Evolutionary conservation across 305 asterid genomes (phyloP).

Genomic region (Vinca major): DNA sequence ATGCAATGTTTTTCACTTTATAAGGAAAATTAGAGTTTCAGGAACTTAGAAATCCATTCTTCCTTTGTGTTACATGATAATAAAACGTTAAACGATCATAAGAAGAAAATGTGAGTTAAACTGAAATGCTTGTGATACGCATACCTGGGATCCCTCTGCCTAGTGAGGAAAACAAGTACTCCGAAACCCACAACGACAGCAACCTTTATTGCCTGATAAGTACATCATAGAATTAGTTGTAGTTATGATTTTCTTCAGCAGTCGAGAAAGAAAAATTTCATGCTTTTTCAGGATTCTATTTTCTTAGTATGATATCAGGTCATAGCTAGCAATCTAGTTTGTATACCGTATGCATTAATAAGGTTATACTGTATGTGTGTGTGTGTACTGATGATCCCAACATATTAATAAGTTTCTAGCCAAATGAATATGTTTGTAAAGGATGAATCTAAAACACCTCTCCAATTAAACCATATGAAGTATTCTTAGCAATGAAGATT

Average conservation of each 20-base stretch:
- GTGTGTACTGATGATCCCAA: neutral
- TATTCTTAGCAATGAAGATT: neutral
- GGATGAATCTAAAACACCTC: no score
- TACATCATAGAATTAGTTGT: constrained; percentile 6
- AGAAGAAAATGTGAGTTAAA: neutral
- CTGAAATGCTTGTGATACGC: constrained; percentile 6
- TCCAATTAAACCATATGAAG: neutral
- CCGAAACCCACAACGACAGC: constrained; percentile 71
- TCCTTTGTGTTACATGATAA: neutral
- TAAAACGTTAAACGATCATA: neutral
- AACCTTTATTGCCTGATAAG: constrained; percentile 51
- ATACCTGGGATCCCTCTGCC: constrained; percentile 75
- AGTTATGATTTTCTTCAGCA: neutral
- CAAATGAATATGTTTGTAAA: neutral
- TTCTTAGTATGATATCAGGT: no score
- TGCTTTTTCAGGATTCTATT: neutral
- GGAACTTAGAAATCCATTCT: neutral
- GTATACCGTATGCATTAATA: neutral
- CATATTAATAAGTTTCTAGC: neutral
- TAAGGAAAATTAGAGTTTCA: neutral
- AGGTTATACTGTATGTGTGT: neutral
- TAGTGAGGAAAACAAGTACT: constrained; percentile 59
- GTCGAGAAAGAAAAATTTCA: constrained; percentile 4
- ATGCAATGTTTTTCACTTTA: neutral
- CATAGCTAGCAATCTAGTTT: neutral